A percentile compares a stretch with the other conserved stretches of the same genome.
Conservation (phyloP, 2,329 filamentous ascomycete species). For the Fusarium begoniae region DNA sequence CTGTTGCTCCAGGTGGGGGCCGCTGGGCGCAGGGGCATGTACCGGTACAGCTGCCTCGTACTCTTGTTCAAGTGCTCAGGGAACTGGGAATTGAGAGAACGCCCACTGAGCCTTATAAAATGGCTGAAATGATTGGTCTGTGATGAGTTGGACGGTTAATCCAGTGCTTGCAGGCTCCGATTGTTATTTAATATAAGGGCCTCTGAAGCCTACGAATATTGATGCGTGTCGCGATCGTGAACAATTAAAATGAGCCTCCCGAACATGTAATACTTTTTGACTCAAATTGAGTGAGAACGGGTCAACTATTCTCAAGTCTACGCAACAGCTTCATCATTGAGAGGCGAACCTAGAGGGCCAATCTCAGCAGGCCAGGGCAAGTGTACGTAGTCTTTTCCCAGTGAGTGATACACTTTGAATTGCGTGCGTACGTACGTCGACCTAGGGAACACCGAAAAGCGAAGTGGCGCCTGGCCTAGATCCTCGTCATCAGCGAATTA, state of each 20-base stretch:
- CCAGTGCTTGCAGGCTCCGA: background rate
- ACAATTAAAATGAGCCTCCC: conserved; percentile 6
- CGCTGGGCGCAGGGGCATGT: conserved; percentile 41
- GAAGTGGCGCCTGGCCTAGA: conserved; percentile 28
- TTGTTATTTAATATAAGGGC: conserved; percentile 23
- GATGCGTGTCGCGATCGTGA: conserved; percentile 12
- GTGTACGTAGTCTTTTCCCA: conserved; percentile 26
- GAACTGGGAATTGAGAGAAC: conserved; percentile 14
- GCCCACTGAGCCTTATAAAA: conserved; percentile 4
- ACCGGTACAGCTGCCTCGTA: conserved; percentile 39
- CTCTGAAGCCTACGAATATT: conserved; percentile 16
- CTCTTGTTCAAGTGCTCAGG: conserved; percentile 11
- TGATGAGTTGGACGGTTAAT: background rate
- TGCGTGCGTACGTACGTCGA: conserved; percentile 16
- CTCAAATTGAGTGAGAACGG: conserved; percentile 6
- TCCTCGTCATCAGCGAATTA: conserved; percentile 34
- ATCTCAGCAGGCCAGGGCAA: conserved; percentile 20
- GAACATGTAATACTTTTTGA: background rate
- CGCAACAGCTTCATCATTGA: conserved; percentile 39
- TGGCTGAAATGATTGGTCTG: background rate
- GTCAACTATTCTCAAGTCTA: conserved; percentile 19
- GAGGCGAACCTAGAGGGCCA: conserved; percentile 28
- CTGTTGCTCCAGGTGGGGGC: conserved; percentile 31
- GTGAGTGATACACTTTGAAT: conserved; percentile 4
- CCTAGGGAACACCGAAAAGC: conserved; percentile 12